phyloP scores from a whole-genome alignment of 176 grass and related monocot species.

The Dendrocalamus sinicus region DNA sequence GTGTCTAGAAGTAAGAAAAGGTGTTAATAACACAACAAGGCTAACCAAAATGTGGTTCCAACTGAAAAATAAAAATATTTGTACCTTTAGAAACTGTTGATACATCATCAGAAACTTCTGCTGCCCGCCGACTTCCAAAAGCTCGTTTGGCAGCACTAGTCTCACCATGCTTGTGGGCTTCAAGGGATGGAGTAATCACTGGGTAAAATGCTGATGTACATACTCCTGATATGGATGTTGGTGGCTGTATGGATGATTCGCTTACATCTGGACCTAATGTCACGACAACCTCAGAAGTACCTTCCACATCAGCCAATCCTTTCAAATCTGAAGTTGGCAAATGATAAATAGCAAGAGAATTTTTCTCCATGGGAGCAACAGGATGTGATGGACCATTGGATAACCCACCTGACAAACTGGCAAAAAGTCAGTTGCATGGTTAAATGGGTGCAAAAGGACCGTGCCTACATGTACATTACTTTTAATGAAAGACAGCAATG shows the following conservation, averaged over 20 bases:
- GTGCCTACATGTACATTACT: not conserved
- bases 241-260: not conserved
- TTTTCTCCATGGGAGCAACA: conserved; percentile 41
- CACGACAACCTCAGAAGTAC: conserved; percentile 28
- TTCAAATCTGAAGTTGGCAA: conserved; percentile 34
- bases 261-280: conserved; percentile 39
- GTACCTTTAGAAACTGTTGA: conserved; percentile 34
- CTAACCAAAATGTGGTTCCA: conserved; percentile 19
- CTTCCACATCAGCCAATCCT: conserved; percentile 16
- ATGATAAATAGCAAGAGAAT: conserved; percentile 28
- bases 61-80: not conserved
- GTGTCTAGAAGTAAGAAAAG: conserved; percentile 50
- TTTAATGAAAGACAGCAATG: not conserved
- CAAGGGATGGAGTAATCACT: conserved; percentile 42
- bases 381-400: conserved; percentile 51
- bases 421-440: conserved; percentile 26
- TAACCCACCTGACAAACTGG: conserved; percentile 52
- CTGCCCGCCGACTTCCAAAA: conserved; percentile 43
- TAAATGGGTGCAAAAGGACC: conserved; percentile 4
- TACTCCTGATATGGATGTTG: conserved; percentile 26
- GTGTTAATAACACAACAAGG: conserved; percentile 26
- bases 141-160: conserved; percentile 47
- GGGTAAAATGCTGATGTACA: conserved; percentile 43
- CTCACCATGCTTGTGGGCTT: conserved; percentile 33
- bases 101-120: conserved; percentile 27